phyloP scores from a whole-genome alignment of 306 rosid species.

The Dryas alaskensis region DNA sequence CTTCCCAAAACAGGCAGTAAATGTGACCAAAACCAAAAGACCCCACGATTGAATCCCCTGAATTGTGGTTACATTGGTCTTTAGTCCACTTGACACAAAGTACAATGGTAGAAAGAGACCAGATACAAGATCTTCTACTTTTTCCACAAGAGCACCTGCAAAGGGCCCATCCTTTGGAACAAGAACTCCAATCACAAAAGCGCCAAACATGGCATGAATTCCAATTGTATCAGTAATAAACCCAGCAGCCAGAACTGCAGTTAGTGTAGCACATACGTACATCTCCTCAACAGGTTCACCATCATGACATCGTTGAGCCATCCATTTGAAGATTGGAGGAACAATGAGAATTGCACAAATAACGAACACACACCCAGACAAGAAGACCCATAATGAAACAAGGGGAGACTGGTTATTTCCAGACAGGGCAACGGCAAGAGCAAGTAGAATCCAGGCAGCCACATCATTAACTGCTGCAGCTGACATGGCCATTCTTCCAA shows the following conservation, averaged over 20 bases:
- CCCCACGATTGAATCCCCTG: slow-evolving; percentile 83
- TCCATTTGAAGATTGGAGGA: slow-evolving; percentile 68
- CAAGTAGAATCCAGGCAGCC: slow-evolving; percentile 93
- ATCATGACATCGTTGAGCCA: slow-evolving; percentile 55
- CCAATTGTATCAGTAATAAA: slow-evolving; percentile 76
- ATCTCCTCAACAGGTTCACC: slow-evolving; percentile 70
- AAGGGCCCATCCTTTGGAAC: slow-evolving; percentile 75
- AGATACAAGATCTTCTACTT: slow-evolving; percentile 88
- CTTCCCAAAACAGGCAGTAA: slow-evolving; percentile 84
- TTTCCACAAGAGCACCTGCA: slow-evolving; percentile 69
- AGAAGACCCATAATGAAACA: slow-evolving; percentile 72
- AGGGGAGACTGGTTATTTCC: slow-evolving; percentile 57
- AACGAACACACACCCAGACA: slow-evolving; percentile 60
- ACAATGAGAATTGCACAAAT: slow-evolving; percentile 32
- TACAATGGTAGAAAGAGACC: slow-evolving; percentile 76
- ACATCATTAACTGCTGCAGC: slow-evolving; percentile 93
- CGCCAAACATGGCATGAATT: slow-evolving; percentile 92
- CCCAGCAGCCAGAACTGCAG: slow-evolving; percentile 74
- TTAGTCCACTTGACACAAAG: slow-evolving; percentile 87
- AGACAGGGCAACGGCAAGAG: slow-evolving; percentile 76
- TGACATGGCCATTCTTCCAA: slow-evolving; percentile 83
- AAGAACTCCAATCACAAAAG: slow-evolving; percentile 73
- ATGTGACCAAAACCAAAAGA: slow-evolving; percentile 58
- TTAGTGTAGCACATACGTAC: slow-evolving; percentile 67
- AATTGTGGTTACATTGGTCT: slow-evolving; percentile 77